phyloP scores from a whole-genome alignment of 1,284 basidiomycete species.

The Anthracocystis panici-leucophaei region DNA sequence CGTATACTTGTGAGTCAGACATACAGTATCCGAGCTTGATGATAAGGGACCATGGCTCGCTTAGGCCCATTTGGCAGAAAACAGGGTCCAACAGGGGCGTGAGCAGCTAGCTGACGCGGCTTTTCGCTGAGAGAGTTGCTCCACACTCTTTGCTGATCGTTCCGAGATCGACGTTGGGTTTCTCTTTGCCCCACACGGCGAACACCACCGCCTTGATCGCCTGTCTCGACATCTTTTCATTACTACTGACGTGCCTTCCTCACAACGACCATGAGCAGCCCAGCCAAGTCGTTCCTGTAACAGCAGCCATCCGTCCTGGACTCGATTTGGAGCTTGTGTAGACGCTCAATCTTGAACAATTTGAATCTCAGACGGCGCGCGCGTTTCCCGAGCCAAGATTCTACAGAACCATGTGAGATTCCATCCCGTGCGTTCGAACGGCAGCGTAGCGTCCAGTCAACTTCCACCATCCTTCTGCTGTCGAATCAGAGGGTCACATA shows the following conservation, averaged over 20 bases:
- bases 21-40: conserved; percentile 3
- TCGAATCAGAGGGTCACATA: background rate
- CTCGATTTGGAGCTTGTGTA: no score
- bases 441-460: conserved; percentile 7
- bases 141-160: conserved; percentile 1
- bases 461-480: background rate
- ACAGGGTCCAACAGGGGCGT: conserved; percentile 14
- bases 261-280: no score
- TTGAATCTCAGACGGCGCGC: conserved; percentile 6
- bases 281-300: no score
- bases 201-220: background rate
- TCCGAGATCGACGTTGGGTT: background rate
- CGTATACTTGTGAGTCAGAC: no score
- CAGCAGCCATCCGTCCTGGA: no score
- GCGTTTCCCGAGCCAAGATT: background rate
- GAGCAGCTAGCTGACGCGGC: conserved; percentile 9
- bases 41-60: conserved; percentile 5
- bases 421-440: conserved; percentile 3
- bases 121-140: background rate
- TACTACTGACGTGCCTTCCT: background rate
- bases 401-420: background rate
- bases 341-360: conserved; percentile 1
- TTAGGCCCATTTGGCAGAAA: background rate
- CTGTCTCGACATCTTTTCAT: background rate
- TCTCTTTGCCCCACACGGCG: background rate